These are phyloP conservation scores for Xanthoconium stramineum DNA, from an alignment of 768 basidiomycete species.

Conservation along the genomic window DNA sequence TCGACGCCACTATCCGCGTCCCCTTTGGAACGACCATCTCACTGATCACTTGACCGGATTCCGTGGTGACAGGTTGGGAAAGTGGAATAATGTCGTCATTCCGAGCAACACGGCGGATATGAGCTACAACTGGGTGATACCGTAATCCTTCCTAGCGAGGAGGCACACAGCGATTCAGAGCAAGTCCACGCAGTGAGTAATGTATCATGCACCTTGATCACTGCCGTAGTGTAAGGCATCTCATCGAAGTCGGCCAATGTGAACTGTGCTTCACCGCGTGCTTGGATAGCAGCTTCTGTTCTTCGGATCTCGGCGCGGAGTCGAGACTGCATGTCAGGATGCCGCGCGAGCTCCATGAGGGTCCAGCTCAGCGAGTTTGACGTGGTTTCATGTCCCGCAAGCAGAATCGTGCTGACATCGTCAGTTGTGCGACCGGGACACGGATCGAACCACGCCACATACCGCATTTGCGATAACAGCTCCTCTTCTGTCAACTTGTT, in stretches of 20 bases:
- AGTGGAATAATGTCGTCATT: slow-evolving; percentile 60
- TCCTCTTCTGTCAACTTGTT: slow-evolving; percentile 22
- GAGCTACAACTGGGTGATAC: slow-evolving; percentile 48
- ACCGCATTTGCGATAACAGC: slow-evolving; percentile 1
- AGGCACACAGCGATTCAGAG: slow-evolving; percentile 11
- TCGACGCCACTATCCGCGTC: slow-evolving; percentile 48
- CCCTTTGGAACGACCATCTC: slow-evolving; percentile 50
- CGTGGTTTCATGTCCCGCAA: slow-evolving; percentile 57
- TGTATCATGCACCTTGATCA: slow-evolving; percentile 27
- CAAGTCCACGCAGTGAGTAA: slow-evolving; percentile 18
- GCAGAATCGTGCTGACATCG: background rate
- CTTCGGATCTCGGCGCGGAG: slow-evolving; percentile 42
- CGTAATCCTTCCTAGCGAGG: slow-evolving; percentile 42
- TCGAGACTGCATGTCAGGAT: slow-evolving; percentile 54
- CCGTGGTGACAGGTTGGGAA: slow-evolving; percentile 46
- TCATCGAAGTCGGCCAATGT: slow-evolving; percentile 43
- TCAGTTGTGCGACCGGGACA: background rate
- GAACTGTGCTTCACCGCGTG: slow-evolving; percentile 12
- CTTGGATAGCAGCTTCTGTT: slow-evolving; percentile 4
- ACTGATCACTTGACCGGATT: slow-evolving; percentile 40
- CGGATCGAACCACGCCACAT: background rate
- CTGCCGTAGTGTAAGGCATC: slow-evolving; percentile 45
- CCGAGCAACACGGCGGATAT: slow-evolving; percentile 49
- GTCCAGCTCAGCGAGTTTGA: slow-evolving; percentile 59
- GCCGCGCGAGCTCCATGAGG: slow-evolving; percentile 56